Evolutionary conservation across 345 rosid genomes (phyloP).

Genomic region (Microcos paniculata): DNA sequence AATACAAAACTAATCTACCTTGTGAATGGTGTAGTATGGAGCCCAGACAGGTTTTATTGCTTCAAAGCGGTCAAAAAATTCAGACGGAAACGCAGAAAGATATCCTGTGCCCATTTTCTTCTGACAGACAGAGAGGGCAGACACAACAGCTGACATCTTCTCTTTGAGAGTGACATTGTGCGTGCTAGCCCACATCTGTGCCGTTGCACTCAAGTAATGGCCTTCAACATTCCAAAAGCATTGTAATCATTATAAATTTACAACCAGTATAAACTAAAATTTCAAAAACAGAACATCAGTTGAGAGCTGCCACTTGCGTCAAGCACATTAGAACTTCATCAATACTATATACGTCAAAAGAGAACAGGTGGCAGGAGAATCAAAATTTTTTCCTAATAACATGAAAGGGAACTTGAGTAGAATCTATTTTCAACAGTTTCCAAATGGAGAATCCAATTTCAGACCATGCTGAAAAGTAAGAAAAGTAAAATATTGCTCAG

Average conservation of each 20-base stretch:
- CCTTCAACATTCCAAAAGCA: constrained; percentile 49
- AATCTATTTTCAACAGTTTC: neutral
- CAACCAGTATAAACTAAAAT: neutral
- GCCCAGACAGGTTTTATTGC: constrained; percentile 90
- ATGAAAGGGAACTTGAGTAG: neutral
- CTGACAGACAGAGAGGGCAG: constrained; percentile 71
- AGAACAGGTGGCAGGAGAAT: neutral
- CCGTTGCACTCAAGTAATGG: constrained; percentile 91
- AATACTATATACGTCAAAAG: neutral
- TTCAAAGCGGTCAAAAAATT: constrained; percentile 78
- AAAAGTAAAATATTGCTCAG: neutral
- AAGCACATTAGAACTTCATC: neutral
- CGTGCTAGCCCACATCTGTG: constrained; percentile 95
- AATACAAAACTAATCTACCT: constrained; percentile 39
- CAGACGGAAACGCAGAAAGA: constrained; percentile 93
- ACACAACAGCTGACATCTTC: constrained; percentile 72
- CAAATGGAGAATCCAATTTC: constrained; percentile 1
- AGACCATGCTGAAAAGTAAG: neutral
- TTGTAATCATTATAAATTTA: neutral
- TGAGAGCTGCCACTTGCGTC: neutral
- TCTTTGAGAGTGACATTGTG: constrained; percentile 57
- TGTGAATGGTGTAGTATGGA: constrained; percentile 96
- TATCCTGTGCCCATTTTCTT: constrained; percentile 72
- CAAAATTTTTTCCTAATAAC: neutral
- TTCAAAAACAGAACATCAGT: neutral